Conservation (phyloP, 306 rosid genomes). For the Pyrus betulifolia region DNA sequence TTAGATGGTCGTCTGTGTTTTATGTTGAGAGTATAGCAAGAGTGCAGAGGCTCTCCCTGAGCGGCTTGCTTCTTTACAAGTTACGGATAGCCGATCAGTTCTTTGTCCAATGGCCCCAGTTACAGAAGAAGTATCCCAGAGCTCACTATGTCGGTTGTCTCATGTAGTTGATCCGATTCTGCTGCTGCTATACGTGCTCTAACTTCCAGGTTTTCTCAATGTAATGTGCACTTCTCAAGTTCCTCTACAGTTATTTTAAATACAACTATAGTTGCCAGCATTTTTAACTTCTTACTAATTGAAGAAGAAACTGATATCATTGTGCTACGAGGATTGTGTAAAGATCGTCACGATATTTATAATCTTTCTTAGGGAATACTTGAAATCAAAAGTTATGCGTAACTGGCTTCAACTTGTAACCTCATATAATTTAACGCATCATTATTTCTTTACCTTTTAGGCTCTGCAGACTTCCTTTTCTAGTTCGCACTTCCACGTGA, state of each 20-base stretch:
- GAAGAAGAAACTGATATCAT: not conserved
- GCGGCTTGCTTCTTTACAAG: conserved; percentile 85
- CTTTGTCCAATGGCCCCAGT: conserved; percentile 92
- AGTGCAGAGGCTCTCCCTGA: conserved; percentile 79
- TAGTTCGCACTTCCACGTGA: not conserved
- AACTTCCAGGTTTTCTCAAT: not conserved
- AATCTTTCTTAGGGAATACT: not conserved
- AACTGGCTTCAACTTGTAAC: not conserved
- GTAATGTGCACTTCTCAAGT: not conserved
- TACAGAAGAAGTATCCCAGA: conserved; percentile 58
- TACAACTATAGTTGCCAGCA: not conserved
- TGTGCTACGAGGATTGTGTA: not conserved
- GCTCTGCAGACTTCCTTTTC: not conserved
- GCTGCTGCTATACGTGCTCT: not conserved
- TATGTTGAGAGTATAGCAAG: conserved; percentile 96
- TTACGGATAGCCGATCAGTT: conserved; percentile 69
- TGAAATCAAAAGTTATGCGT: not conserved
- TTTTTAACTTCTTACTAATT: not conserved
- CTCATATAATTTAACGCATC: not conserved
- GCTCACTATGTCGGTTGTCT: conserved; percentile 84
- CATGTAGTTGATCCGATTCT: conserved; percentile 46
- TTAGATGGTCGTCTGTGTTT: conserved; percentile 83
- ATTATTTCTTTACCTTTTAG: not conserved
- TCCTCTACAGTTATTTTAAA: not conserved
- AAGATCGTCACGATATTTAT: not conserved